Conservation (phyloP, 352 stramenopile genomes). For the Elongisporangium senticosum region DNA sequence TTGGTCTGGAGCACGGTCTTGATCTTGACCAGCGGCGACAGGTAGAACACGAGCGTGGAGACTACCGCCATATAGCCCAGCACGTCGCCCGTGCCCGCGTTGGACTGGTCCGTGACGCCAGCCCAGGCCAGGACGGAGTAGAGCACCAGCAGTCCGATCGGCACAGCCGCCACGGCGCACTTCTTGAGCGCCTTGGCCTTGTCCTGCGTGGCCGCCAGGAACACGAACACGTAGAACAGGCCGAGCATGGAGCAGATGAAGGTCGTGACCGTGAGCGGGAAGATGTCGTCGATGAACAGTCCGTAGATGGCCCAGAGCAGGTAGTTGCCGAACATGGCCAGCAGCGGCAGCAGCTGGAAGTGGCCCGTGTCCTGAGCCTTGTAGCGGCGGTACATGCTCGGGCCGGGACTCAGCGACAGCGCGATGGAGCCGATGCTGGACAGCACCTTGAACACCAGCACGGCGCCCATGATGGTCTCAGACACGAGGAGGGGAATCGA, state of each 20-base stretch:
- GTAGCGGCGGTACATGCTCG: slow-evolving; percentile 30
- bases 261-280: slow-evolving; percentile 11
- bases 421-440: slow-evolving; percentile 20
- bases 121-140: slow-evolving; percentile 6
- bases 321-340: slow-evolving; percentile 41
- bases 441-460: slow-evolving; percentile 21
- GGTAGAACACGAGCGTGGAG: slow-evolving; percentile 19
- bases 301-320: slow-evolving; percentile 24
- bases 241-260: slow-evolving; percentile 12
- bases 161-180: no score
- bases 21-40: slow-evolving; percentile 25
- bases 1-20: slow-evolving; percentile 21
- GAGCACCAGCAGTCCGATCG: no score
- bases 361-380: slow-evolving; percentile 20
- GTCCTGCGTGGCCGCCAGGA: no score
- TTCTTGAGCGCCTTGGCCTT: no score
- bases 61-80: slow-evolving; percentile 16
- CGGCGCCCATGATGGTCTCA: no score
- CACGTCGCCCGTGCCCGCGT: slow-evolving; percentile 12
- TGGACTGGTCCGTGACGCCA: slow-evolving; percentile 16
- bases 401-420: slow-evolving; percentile 31
- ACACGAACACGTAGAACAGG: slow-evolving; percentile 3
- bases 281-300: slow-evolving; percentile 5
- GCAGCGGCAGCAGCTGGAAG: slow-evolving; percentile 29
- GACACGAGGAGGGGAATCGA: no score